phyloP scores from a whole-genome alignment of 257 asterid species.

The Asclepias syriaca region DNA sequence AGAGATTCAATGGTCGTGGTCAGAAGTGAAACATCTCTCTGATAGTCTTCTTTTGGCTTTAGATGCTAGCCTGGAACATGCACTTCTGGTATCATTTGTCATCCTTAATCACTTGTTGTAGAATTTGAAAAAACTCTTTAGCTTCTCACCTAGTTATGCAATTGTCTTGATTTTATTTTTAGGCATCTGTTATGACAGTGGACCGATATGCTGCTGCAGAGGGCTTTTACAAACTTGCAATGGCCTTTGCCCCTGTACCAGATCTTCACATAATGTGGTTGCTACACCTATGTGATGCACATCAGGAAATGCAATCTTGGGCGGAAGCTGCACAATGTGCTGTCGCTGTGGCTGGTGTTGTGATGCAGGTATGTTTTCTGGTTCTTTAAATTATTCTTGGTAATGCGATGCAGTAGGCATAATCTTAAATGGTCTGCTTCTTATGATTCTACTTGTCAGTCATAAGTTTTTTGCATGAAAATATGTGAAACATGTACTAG shows the following conservation, averaged over 20 bases:
- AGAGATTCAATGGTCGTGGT: constrained; percentile 77
- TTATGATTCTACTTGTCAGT: background rate
- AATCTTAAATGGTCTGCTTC: background rate
- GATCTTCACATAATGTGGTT: constrained; percentile 99
- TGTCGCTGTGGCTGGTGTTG: constrained; percentile 99
- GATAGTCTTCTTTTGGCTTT: constrained; percentile 88
- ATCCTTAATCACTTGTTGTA: constrained; percentile 19
- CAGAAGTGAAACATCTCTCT: constrained; percentile 69
- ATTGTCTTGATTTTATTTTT: constrained; percentile 17
- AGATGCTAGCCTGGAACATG: constrained; percentile 98
- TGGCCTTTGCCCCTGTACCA: constrained; percentile 99
- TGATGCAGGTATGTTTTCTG: constrained; percentile 66
- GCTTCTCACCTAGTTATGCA: constrained; percentile 6
- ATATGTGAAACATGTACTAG: background rate
- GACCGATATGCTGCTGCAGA: constrained; percentile 98
- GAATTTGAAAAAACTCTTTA: constrained; percentile 1
- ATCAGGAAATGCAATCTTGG: constrained; percentile 99
- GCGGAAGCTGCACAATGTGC: constrained; percentile 99
- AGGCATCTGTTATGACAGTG: constrained; percentile 90
- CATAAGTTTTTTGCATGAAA: no score
- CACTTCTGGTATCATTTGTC: constrained; percentile 66
- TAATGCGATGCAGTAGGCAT: background rate
- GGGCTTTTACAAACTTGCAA: constrained; percentile 93
- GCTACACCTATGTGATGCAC: constrained; percentile 94
- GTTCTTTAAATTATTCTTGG: background rate